Evolutionary conservation across 2,329 filamentous ascomycete species (phyloP), one percentile per base, ranked within the genome.

Genomic region (Boeremia lycopersici): DNA sequence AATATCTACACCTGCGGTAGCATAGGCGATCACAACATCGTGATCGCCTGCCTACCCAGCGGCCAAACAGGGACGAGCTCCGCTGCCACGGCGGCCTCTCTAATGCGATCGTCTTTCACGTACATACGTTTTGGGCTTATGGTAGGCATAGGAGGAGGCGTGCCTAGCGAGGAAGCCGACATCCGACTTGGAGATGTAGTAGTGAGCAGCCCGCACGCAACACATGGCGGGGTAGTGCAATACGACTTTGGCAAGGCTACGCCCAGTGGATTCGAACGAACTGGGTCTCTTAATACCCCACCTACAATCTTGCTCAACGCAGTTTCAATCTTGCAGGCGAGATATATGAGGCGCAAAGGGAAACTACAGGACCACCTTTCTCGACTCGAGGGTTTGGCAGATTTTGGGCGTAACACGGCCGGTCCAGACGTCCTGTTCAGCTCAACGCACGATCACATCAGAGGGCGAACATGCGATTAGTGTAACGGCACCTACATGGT

Each of bases 91-190:
- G 69, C 69, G 11, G 68, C 67, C 3, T 62, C 47, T n/a, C 46
- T 65, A 12, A 69, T 76, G 59, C 41, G 53, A 13, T 47, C 51
- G 4, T 69, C 63, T 4, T 77, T 76, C 52, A 35, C 30, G 6
- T 45, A 28, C 3, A 72, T 78, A 30, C 45, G 40, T 1, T 49
- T 55, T 10, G 45, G 52, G 1, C 34, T 55, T 2, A 49, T 55
- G 45, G 52, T 55, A 1, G 52, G 52, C 8, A 55, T 55, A 9
- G 45, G 52, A 10, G 45, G 52, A 11, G 45, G 52, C 2, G 52
- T 49, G 10, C 52, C 45, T 1, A 49, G 23, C 34, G 34, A 33
- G 10, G 40, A 55, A 2, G 40, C 29, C 9, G 45, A 55, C 11
- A 28, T 55, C 2, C 35, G 34, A n/a, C 40, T 55, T 4, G 45